Evolutionary conservation across 768 basidiomycete genomes (phyloP), one percentile per base, ranked within the genome.

Genomic region (Suillus paluster): DNA sequence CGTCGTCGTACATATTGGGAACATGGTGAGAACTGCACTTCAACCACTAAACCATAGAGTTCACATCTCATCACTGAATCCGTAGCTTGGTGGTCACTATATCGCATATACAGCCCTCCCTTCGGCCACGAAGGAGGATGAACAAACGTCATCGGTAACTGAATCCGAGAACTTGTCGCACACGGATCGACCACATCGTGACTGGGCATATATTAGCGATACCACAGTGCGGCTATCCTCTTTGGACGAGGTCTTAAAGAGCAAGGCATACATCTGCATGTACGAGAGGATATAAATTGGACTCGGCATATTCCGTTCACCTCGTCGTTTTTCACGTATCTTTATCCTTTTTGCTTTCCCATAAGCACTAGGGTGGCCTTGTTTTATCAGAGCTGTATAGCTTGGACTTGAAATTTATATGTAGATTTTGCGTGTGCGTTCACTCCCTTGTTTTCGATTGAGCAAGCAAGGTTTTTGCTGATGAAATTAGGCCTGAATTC

Each of bases 181-280:
- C 62, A 61, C 9, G 25, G 66, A 56, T 21, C 64, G 27, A 34
- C 56, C 58, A 4, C 36, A 63, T 27, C 60, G 94, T 46, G 86
- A 91, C 63, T 98, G 96, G 96, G 92, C 92, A 50, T 96, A 91
- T 72, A 89, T 97, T 75, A 95, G 94, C 67, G 96, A 98, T 71
- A 93, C 91, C 3, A 77, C 85, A 49, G 94, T 98, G n/a, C 82
- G 91, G 49, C 77, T 92, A 50, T 86, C 90, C 11, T 85, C 88
- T 46, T 73, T 97, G 53, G 93, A 95, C 48, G 96, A 97, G 72
- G 96, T 97, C 3, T 79, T 97, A 70, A 90, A 89, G 74, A 88
- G 89, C 62, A 96, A 92, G 73, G 95, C 95, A 39, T 99, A 97
- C 74, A 84, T 97, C 55, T 94, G 94, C 77, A 95, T 96, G 88